These are phyloP conservation scores for Chloropicon primus DNA, from an alignment of 139 green algal species.

Conservation along the genomic window DNA sequence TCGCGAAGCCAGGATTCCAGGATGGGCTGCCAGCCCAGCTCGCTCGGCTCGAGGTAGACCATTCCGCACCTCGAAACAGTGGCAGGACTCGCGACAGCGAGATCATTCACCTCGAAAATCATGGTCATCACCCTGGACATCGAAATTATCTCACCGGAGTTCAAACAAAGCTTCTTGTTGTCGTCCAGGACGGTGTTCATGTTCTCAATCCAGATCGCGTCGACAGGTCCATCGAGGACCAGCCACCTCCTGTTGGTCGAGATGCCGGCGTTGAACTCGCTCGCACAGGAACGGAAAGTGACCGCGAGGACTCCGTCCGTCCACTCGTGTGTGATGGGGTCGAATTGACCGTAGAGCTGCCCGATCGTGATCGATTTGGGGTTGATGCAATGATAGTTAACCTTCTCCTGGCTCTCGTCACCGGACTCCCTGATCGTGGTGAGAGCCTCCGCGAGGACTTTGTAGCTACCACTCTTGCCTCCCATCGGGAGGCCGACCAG, in stretches of 20 bases:
- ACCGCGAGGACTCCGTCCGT: constrained; percentile 25
- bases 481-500: constrained; percentile 34
- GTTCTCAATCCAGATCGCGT: constrained; percentile 75
- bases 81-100: constrained; percentile 26
- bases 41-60: constrained; percentile 23
- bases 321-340: constrained; percentile 26
- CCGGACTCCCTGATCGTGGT: constrained; percentile 31
- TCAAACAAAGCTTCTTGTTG: constrained; percentile 57
- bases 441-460: constrained; percentile 37
- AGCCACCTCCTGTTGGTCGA: constrained; percentile 35
- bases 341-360: constrained; percentile 30
- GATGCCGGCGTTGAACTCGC: background rate
- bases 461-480: constrained; percentile 38
- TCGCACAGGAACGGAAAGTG: constrained; percentile 20
- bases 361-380: constrained; percentile 26
- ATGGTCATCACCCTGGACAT: constrained; percentile 46
- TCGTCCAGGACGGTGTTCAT: constrained; percentile 41
- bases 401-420: constrained; percentile 26
- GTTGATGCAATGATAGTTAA: constrained; percentile 20
- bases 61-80: constrained; percentile 25
- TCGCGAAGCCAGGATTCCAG: constrained; percentile 3
- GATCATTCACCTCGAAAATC: constrained; percentile 40
- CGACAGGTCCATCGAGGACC: constrained; percentile 61
- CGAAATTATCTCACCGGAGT: constrained; percentile 68
- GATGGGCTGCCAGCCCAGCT: constrained; percentile 18